phyloP scores from a whole-genome alignment of 352 stramenopile species.

The Globisporangium heterothallicum region DNA sequence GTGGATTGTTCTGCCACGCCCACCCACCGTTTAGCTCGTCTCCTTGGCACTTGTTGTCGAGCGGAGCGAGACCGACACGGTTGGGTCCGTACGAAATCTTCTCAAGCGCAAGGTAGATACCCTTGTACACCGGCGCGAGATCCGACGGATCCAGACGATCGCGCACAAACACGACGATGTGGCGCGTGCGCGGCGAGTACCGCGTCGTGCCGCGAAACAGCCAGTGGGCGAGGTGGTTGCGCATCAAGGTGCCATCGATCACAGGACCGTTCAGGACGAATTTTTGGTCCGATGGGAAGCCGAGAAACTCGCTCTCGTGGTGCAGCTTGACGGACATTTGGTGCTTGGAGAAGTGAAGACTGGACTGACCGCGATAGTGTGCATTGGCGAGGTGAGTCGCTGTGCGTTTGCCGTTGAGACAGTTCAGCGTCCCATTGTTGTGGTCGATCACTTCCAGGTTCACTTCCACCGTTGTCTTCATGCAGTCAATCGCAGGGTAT shows the following conservation, averaged over 20 bases:
- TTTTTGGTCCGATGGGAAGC: slow-evolving; percentile 51
- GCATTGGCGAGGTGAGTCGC: slow-evolving; percentile 39
- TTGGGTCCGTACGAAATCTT: slow-evolving; percentile 70
- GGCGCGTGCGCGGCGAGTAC: slow-evolving; percentile 59
- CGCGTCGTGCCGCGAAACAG: slow-evolving; percentile 60
- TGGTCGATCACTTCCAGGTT: slow-evolving; percentile 65
- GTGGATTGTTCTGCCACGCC: slow-evolving; percentile 77
- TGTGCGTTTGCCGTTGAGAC: slow-evolving; percentile 35
- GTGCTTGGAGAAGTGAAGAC: slow-evolving; percentile 75
- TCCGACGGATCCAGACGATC: slow-evolving; percentile 21
- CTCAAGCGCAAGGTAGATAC: slow-evolving; percentile 73
- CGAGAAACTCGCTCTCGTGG: slow-evolving; percentile 35
- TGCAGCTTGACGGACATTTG: slow-evolving; percentile 69
- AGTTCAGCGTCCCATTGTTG: slow-evolving; percentile 46
- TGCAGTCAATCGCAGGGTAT: slow-evolving; percentile 59
- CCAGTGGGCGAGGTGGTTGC: slow-evolving; percentile 80
- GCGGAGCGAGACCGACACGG: slow-evolving; percentile 53
- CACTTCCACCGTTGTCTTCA: slow-evolving; percentile 48
- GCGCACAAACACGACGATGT: slow-evolving; percentile 68
- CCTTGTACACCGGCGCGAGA: slow-evolving; percentile 35
- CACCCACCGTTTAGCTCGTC: slow-evolving; percentile 59
- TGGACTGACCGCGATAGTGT: slow-evolving; percentile 76
- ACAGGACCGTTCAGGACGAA: slow-evolving; percentile 78
- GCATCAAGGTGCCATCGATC: slow-evolving; percentile 61
- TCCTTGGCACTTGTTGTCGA: slow-evolving; percentile 36